Evolutionary conservation across 2,329 filamentous ascomycete species (phyloP), one percentile per base, ranked within the genome.

Genomic region (Aspergillus ibericus): DNA sequence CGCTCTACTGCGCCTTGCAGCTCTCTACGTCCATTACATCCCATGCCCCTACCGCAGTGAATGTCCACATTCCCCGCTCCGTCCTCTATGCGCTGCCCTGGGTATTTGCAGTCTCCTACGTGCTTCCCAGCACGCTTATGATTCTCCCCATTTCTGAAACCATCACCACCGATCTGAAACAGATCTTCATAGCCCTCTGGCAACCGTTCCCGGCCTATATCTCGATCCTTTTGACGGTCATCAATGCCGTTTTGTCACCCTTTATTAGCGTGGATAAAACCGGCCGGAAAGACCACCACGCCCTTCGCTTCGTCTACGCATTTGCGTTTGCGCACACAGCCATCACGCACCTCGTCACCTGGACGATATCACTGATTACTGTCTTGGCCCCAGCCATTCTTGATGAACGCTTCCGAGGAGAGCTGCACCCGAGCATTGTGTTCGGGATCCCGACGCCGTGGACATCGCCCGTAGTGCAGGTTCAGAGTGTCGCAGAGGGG

Each of bases 171-270:
- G 68, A 74, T n/a, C 69, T 72, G 12, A 82, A 81, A 61, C 81
- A 83, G 63, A 71, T 72, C 20, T 75, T 78, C 56, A 79, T 82
- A 25, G 79, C 79, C 1, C 62, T 80, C 47, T 83, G 82, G 80
- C 81, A 84, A 61, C 70, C 76, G 4, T 84, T 82, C 69, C 80
- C 82, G 0, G 64, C 81, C 16, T 80, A 76, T 66, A 75, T 81
- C 6, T 74, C 75, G 3, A 52, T 81, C 10, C 62, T 78, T n/a
- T 74, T 78, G 5, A 72, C 65, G 2, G 18, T 69, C 1, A 62
- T 76, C 38, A 67, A 70, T 55, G 42, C 65, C 40, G 5, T 69
- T 53, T 65, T 68, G 18, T 60, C 68, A 12, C 62, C 65, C 7
- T 60, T 70, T 57, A 64, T 66, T 50, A 57, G 63, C 29, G 66